Conservation (phyloP, 2,329 filamentous ascomycete genomes). For the Penicillium sp. region DNA sequence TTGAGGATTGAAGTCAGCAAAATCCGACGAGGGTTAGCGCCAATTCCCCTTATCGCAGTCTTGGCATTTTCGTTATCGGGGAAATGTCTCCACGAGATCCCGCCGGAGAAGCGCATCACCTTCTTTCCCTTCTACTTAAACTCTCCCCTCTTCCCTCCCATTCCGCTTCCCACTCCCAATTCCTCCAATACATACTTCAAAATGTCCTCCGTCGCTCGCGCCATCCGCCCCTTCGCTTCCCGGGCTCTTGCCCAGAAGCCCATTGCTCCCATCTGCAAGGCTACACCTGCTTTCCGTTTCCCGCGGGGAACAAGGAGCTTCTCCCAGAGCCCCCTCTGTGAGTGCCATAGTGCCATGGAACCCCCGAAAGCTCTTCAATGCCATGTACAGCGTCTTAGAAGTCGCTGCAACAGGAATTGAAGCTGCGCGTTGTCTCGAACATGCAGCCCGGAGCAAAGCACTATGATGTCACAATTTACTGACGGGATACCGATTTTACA, state of each 20-base stretch:
- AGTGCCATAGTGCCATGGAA: slow-evolving; percentile 19
- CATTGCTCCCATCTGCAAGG: slow-evolving; percentile 30
- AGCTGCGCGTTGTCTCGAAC: slow-evolving; percentile 6
- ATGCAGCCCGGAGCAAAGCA: slow-evolving; percentile 7
- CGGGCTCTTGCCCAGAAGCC: slow-evolving; percentile 39
- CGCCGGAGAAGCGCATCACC: slow-evolving; percentile 26
- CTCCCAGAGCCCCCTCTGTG: slow-evolving; percentile 42
- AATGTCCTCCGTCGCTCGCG: slow-evolving; percentile 40
- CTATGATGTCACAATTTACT: slow-evolving; percentile 19
- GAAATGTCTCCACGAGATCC: slow-evolving; percentile 17
- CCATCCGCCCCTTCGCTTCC: slow-evolving; percentile 37
- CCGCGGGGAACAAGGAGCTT: slow-evolving; percentile 44
- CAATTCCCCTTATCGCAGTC: slow-evolving; percentile 27
- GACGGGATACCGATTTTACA: slow-evolving; percentile 20
- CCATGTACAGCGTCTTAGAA: not conserved
- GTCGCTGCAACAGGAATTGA: slow-evolving; percentile 3
- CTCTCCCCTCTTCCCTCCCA: slow-evolving; percentile 24
- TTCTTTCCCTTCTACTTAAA: slow-evolving; percentile 29
- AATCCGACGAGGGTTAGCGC: slow-evolving; percentile 25
- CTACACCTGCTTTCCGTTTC: slow-evolving; percentile 38
- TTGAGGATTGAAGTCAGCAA: slow-evolving; percentile 22
- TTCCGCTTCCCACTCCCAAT: slow-evolving; percentile 11
- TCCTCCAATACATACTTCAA: slow-evolving; percentile 10
- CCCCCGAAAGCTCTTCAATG: slow-evolving; percentile 2
- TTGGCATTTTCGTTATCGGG: slow-evolving; percentile 29